Percentiles rank a stretch among this genome's conserved stretches.
These are phyloP conservation scores for Ophiosphaerella korrae DNA, from an alignment of 2,329 filamentous ascomycete genomes.

Conservation along the genomic window DNA sequence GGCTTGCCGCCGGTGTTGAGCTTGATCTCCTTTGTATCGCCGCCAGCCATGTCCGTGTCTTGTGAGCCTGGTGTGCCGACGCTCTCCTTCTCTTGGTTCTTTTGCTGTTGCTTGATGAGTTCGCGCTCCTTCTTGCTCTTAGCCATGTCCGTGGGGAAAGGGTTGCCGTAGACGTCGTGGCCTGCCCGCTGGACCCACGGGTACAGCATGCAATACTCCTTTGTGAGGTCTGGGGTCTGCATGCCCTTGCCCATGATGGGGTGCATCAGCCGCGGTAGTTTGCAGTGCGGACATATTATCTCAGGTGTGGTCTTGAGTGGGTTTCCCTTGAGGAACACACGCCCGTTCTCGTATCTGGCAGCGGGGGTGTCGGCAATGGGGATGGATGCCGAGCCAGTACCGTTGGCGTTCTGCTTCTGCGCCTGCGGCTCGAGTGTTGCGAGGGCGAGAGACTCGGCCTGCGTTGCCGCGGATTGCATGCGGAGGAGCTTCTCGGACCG, in stretches of 20 bases:
- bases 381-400: constrained; percentile 53
- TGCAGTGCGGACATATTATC: constrained; percentile 75
- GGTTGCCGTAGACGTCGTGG: constrained; percentile 82
- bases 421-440: constrained; percentile 41
- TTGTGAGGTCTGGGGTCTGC: constrained; percentile 63
- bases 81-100: constrained; percentile 49
- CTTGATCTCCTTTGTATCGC: constrained; percentile 51
- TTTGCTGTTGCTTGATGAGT: constrained; percentile 50
- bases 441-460: constrained; percentile 47
- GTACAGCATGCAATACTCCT: constrained; percentile 77
- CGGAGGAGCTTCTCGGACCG: constrained; percentile 78
- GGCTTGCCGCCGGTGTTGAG: constrained; percentile 55
- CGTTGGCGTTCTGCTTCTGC: constrained; percentile 41
- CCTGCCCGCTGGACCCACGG: constrained; percentile 77
- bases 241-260: constrained; percentile 73
- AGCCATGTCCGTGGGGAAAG: constrained; percentile 75
- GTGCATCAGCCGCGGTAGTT: constrained; percentile 73
- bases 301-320: constrained; percentile 73
- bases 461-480: constrained; percentile 63
- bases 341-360: constrained; percentile 71
- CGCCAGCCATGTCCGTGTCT: constrained; percentile 47
- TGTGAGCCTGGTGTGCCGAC: constrained; percentile 54
- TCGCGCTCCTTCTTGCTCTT: constrained; percentile 78
- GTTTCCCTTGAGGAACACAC: constrained; percentile 71
- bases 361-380: constrained; percentile 65